Percentiles rank a stretch among this genome's conserved stretches.
These are phyloP conservation scores for Acer saccharum DNA, from an alignment of 345 rosid genomes.

Conservation along the genomic window DNA sequence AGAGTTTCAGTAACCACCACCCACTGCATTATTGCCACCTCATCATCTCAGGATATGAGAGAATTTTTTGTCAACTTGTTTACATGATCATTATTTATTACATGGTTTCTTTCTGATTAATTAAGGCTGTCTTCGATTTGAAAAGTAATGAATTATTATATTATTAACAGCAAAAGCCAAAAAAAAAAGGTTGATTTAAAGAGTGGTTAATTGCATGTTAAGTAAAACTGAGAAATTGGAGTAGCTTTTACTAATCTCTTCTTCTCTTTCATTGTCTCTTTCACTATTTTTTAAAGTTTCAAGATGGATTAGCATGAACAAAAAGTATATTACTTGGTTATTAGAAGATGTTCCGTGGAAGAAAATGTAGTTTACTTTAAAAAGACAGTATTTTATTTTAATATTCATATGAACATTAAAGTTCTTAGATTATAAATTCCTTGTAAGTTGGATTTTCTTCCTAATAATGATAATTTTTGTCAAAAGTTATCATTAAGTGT, in stretches of 20 bases:
- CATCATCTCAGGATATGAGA: neutral
- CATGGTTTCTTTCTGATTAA: neutral
- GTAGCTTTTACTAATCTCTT: neutral
- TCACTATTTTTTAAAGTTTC: neutral
- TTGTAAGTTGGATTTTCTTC: neutral
- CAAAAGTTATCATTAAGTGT: neutral
- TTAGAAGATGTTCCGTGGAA: neutral
- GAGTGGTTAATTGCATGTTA: conserved; percentile 22
- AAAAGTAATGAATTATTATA: neutral
- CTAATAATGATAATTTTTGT: conserved; percentile 3
- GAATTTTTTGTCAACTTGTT: neutral
- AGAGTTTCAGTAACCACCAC: conserved; percentile 18
- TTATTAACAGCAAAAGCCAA: neutral
- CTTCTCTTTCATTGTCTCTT: conserved; percentile 14
- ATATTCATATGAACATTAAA: no score
- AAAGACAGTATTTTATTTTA: no score
- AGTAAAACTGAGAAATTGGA: conserved; percentile 21
- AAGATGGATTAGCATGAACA: neutral
- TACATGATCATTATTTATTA: no score
- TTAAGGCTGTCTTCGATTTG: conserved; percentile 1
- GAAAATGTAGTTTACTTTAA: neutral
- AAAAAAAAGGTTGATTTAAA: neutral
- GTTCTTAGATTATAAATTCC: neutral
- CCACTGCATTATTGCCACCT: conserved; percentile 32
- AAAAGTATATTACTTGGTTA: no score